Conservation (phyloP, 2,329 filamentous ascomycete genomes). For the Phyllosticta citrichinensis region DNA sequence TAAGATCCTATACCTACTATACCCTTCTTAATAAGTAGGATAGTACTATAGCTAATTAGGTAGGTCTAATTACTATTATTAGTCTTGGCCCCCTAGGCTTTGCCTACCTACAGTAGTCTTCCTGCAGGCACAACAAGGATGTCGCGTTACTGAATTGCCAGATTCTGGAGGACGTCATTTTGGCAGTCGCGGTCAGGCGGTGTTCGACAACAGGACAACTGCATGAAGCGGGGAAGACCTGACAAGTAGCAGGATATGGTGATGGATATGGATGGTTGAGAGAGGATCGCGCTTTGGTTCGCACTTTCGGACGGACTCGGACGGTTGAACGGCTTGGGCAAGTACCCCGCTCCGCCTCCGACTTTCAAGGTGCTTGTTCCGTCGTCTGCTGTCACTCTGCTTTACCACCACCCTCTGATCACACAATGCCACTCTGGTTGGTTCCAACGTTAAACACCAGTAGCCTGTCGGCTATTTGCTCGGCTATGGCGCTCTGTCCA, state of each 20-base stretch:
- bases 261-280: background rate
- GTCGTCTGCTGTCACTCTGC: background rate
- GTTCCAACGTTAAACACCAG: background rate
- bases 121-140: too few relatives aligned
- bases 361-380: background rate
- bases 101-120: too few relatives aligned
- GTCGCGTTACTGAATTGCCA: background rate
- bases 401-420: background rate
- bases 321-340: background rate
- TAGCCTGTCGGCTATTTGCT: background rate
- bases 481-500: background rate
- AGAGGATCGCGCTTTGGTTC: background rate
- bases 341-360: background rate
- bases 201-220: background rate
- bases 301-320: background rate
- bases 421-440: background rate
- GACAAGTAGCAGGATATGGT: background rate
- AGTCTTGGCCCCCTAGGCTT: too few relatives aligned
- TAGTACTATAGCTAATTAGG: too few relatives aligned
- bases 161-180: background rate
- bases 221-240: background rate
- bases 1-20: too few relatives aligned
- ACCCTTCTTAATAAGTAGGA: too few relatives aligned
- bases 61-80: too few relatives aligned
- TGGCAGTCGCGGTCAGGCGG: background rate